Conservation (phyloP, 768 basidiomycete genomes). For the Dioszegia crocea region DNA sequence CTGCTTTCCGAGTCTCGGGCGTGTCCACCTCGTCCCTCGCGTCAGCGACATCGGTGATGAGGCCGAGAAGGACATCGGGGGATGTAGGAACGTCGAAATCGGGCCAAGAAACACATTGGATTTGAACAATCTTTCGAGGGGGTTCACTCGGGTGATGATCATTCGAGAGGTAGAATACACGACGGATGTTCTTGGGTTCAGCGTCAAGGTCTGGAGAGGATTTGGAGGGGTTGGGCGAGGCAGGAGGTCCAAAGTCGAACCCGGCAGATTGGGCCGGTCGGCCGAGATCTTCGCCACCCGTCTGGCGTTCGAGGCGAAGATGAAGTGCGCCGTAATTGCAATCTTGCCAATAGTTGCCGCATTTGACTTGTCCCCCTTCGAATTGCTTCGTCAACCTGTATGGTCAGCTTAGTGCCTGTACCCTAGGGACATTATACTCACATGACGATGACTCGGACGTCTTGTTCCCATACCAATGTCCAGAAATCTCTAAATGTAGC, state of each 20-base stretch:
- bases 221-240: conserved; percentile 13
- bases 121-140: conserved; percentile 69
- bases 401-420: not conserved
- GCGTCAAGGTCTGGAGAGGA: not conserved
- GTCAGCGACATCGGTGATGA: conserved; percentile 75
- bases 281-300: conserved; percentile 53
- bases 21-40: no score
- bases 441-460: conserved; percentile 93
- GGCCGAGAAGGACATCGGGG: conserved; percentile 65
- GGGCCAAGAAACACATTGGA: conserved; percentile 94
- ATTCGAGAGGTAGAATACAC: conserved; percentile 65
- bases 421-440: conserved; percentile 12
- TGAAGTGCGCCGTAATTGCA: conserved; percentile 66
- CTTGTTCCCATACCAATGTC: conserved; percentile 94
- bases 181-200: conserved; percentile 47
- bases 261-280: conserved; percentile 34
- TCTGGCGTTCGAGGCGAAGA: conserved; percentile 57
- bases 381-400: conserved; percentile 72
- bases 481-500: conserved; percentile 90
- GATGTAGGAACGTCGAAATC: conserved; percentile 92
- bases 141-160: conserved; percentile 59
- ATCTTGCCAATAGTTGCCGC: conserved; percentile 76
- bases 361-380: conserved; percentile 83
- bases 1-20: conserved; percentile 36
- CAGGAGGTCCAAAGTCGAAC: conserved; percentile 55